Percentiles rank a stretch among this genome's conserved stretches.
Conservation (phyloP, 192 early-diverging fungal genomes). For the Helicostylum pulchrum region DNA sequence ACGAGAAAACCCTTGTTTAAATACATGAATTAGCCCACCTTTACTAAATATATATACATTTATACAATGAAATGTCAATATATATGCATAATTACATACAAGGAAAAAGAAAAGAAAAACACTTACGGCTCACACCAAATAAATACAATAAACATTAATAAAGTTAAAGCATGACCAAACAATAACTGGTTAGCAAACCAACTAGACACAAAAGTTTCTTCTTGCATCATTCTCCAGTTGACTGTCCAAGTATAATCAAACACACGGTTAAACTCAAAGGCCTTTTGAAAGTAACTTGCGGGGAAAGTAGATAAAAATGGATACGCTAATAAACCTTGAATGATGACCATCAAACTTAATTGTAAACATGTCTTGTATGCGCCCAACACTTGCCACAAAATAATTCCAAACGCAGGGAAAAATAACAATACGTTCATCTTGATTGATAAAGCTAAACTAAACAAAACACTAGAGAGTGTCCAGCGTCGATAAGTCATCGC, state of each 20-base stretch:
- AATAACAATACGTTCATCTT: conserved; percentile 96
- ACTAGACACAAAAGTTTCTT: conserved; percentile 61
- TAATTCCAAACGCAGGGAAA: conserved; percentile 79
- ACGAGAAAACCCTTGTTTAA: conserved; percentile 24
- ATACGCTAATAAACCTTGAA: conserved; percentile 47
- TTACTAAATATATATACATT: no score
- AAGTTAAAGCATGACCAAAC: conserved; percentile 52
- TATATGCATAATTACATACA: no score
- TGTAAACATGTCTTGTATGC: conserved; percentile 45
- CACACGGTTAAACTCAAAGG: conserved; percentile 86
- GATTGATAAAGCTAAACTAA: conserved; percentile 79
- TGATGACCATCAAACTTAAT: conserved; percentile 40
- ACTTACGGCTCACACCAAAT: conserved; percentile 53
- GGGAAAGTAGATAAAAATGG: conserved; percentile 47
- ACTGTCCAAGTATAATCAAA: conserved; percentile 95
- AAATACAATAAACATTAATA: conserved; percentile 56
- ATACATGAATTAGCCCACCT: conserved; percentile 30
- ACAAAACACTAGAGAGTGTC: conserved; percentile 53
- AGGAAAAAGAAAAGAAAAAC: conserved; percentile 1
- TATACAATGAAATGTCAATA: no score
- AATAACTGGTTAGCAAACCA: conserved; percentile 61
- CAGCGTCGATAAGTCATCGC: conserved; percentile 55
- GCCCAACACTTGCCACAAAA: conserved; percentile 53
- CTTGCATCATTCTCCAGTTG: conserved; percentile 87
- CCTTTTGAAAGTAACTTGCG: conserved; percentile 61